phyloP scores from a whole-genome alignment of 2,329 filamentous ascomycete species.

The Penicillium sp. region DNA sequence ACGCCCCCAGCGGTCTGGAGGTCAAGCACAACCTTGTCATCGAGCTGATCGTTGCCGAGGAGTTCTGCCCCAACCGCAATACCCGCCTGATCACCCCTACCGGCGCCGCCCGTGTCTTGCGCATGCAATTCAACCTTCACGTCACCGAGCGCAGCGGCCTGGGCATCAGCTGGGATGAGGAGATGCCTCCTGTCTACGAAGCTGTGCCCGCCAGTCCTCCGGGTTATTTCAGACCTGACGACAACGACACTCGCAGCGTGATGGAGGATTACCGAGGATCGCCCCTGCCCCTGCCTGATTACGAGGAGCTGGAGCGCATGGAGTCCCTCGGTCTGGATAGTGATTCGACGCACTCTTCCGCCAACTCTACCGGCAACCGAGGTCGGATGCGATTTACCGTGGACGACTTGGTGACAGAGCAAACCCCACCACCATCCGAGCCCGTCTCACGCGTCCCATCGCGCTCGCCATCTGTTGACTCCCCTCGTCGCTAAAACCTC shows the following conservation, averaged over 20 bases:
- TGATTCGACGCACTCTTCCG: constrained; percentile 27
- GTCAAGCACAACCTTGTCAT: constrained; percentile 81
- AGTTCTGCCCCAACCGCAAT: constrained; percentile 66
- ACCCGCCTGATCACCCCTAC: constrained; percentile 75
- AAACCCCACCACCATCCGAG: constrained; percentile 14
- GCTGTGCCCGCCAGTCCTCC: constrained; percentile 86
- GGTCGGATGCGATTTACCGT: constrained; percentile 27
- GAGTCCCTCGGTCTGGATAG: constrained; percentile 31
- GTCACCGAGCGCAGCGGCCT: constrained; percentile 80
- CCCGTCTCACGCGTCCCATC: constrained; percentile 15
- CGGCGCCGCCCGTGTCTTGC: constrained; percentile 79
- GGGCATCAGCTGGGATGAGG: constrained; percentile 94
- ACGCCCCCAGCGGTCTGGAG: constrained; percentile 66
- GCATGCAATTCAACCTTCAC: constrained; percentile 81
- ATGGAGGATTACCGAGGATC: constrained; percentile 46
- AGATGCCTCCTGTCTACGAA: constrained; percentile 87
- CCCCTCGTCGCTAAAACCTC: constrained; percentile 11
- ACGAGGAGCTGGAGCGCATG: constrained; percentile 44
- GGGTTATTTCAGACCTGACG: constrained; percentile 49
- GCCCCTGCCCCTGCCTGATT: constrained; percentile 36
- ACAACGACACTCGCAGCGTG: constrained; percentile 32
- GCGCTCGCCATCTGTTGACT: constrained; percentile 15
- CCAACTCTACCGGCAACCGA: constrained; percentile 14
- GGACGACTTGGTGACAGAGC: constrained; percentile 26
- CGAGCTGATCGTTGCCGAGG: constrained; percentile 90